A percentile compares a stretch with the other conserved stretches of the same genome.
Conservation (phyloP, 768 basidiomycete species). For the Albatrellus ellisii region DNA sequence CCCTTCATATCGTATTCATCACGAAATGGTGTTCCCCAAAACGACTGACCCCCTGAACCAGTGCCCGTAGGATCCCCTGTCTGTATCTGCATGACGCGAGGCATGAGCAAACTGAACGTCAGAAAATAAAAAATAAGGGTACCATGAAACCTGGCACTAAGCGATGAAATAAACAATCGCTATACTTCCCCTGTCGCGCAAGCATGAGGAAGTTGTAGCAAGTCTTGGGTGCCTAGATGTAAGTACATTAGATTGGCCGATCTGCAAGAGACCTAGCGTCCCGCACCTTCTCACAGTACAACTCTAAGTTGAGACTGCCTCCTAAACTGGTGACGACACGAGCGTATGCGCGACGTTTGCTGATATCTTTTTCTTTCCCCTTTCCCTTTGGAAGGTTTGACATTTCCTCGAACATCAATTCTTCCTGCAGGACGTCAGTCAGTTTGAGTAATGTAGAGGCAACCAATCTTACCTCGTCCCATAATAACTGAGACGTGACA, state of each 20-base stretch:
- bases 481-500: slow-evolving; percentile 67
- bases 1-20: slow-evolving; percentile 87
- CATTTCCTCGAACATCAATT: slow-evolving; percentile 96
- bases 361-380: slow-evolving; percentile 87
- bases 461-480: slow-evolving; percentile 62
- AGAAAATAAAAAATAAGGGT: background rate
- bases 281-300: slow-evolving; percentile 81
- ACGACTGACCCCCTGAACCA: slow-evolving; percentile 82
- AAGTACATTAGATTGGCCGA: slow-evolving; percentile 1
- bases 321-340: slow-evolving; percentile 92
- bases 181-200: slow-evolving; percentile 82
- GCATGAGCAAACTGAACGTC: slow-evolving; percentile 3
- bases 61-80: slow-evolving; percentile 97
- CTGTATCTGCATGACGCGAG: slow-evolving; percentile 54
- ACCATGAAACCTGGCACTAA: slow-evolving; percentile 96
- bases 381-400: slow-evolving; percentile 69
- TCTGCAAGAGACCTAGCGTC: background rate
- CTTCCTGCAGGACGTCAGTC: slow-evolving; percentile 43
- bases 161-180: slow-evolving; percentile 83
- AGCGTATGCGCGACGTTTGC: slow-evolving; percentile 86
- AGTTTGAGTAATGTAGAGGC: background rate
- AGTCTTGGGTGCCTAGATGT: slow-evolving; percentile 79
- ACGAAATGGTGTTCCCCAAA: slow-evolving; percentile 93
- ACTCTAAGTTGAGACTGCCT: slow-evolving; percentile 69
- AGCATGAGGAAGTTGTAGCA: slow-evolving; percentile 98